Evolutionary conservation across 208 protist genomes (phyloP).

Genomic region (Vickermania ingenoplastis): DNA sequence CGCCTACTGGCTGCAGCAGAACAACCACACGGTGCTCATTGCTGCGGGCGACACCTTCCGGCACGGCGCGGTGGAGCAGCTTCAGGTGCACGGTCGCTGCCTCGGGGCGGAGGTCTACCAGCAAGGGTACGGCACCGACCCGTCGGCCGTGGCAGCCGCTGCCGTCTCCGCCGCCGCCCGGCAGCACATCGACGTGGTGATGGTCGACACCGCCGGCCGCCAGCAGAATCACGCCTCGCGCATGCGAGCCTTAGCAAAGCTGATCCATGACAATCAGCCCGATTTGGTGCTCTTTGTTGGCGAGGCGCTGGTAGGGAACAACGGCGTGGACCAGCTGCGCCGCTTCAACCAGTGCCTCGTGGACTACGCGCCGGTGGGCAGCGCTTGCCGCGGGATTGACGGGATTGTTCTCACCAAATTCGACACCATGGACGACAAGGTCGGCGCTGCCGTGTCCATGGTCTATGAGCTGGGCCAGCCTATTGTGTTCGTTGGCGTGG

Average conservation of each 20-base stretch:
- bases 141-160: constrained; percentile 88
- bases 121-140: constrained; percentile 96
- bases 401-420: constrained; percentile 99
- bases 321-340: constrained; percentile 97
- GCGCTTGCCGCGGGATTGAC: constrained; percentile 92
- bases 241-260: constrained; percentile 97
- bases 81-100: constrained; percentile 92
- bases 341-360: constrained; percentile 96
- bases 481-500: constrained; percentile 99
- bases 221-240: constrained; percentile 99
- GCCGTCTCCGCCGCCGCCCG: constrained; percentile 87
- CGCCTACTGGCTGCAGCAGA: constrained; percentile 93
- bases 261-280: constrained; percentile 95
- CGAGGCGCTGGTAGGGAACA: constrained; percentile 99
- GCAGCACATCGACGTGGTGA: constrained; percentile 92
- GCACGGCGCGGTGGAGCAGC: constrained; percentile 99
- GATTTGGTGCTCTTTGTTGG: constrained; percentile 99
- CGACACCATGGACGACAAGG: constrained; percentile 99
- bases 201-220: constrained; percentile 99
- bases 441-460: constrained; percentile 99
- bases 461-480: constrained; percentile 98
- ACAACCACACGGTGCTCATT: constrained; percentile 90
- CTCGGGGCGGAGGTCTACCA: constrained; percentile 93
- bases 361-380: constrained; percentile 77
- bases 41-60: constrained; percentile 99